Evolutionary conservation across 176 grass and related monocot species (phyloP), one percentile per base, ranked within the genome.

Genomic region (Pharus latifolius): DNA sequence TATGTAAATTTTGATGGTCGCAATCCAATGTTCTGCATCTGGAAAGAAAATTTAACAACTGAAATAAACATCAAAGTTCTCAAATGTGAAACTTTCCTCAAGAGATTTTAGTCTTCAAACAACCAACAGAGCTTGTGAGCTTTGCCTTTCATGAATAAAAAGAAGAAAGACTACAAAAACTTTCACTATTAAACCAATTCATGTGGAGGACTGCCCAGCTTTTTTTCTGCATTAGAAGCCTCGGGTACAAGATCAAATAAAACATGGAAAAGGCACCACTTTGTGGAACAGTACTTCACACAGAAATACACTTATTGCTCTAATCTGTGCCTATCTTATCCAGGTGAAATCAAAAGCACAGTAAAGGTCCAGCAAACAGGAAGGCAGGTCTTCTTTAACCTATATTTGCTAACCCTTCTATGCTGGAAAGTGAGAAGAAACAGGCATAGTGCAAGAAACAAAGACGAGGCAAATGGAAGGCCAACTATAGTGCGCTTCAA

Each of bases 21-120:
- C 74, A 97, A 70, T 69, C 89, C 86, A 80, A 97, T 35, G 60
- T 78, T 79, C 34, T 67, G 65, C 89, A 97, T 92, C 89, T 97
- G 74, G 29, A 52, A 59, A 73, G 44, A 88, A 83, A 86, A 70
- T 40, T 16, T n/a, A 72, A 63, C 46, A 25, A 18, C 51, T 25
- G 48, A 60, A 20, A 63, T 51, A 75, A 42, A 72, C 25, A 54
- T 76, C n/a, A 30, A 18, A 76, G 33, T 43, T 54, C 32, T 6
- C 17, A 20, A 16, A 32, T 23, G 24, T 43, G 22, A 73, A 71
- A 71, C 45, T 48, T 49, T 30, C 4, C 29, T 12, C 27, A 32
- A 19, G 23, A 18, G 49, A 67, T 49, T 49, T 49, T 49, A 16
- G 44, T 25, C 30, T 37, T 69, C n/a, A 69, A 69, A 23, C 32